Conservation (phyloP, 2,329 filamentous ascomycete genomes). For the Apiospora kogelbergensis region DNA sequence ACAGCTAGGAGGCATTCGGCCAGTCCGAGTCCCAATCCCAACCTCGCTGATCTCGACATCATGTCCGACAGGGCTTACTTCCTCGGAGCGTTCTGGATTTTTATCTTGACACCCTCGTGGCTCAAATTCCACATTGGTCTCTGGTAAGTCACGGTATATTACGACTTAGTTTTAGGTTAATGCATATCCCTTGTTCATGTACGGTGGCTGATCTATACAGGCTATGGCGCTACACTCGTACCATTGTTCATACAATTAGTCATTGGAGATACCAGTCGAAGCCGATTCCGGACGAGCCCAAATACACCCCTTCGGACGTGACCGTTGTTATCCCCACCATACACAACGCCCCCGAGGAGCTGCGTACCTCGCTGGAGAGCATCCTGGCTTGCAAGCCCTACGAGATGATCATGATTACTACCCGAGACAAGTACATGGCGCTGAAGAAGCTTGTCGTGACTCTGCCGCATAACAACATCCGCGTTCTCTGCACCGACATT, state of each 20-base stretch:
- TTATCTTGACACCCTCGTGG: not conserved
- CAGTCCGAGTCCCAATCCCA: too few relatives aligned
- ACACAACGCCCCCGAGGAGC: conserved; percentile 80
- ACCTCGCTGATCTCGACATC: not conserved
- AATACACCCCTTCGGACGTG: conserved; percentile 77
- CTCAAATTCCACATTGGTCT: conserved; percentile 5
- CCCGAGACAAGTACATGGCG: conserved; percentile 72
- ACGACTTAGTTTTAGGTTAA: not conserved
- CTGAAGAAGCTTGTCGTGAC: conserved; percentile 67
- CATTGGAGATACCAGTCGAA: conserved; percentile 88
- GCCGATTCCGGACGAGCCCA: conserved; percentile 78
- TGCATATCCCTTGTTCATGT: not conserved
- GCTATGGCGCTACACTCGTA: conserved; percentile 82
- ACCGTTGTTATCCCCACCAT: conserved; percentile 94
- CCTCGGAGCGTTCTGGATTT: not conserved
- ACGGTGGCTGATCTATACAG: conserved; percentile 44
- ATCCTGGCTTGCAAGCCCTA: conserved; percentile 69
- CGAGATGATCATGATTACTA: conserved; percentile 83
- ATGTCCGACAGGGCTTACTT: conserved; percentile 7
- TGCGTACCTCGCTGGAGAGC: conserved; percentile 77
- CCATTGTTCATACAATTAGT: conserved; percentile 80
- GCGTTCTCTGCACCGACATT: conserved; percentile 74
- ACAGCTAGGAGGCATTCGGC: too few relatives aligned
- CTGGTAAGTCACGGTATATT: not conserved
- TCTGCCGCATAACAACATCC: conserved; percentile 60